Evolutionary conservation across 352 stramenopile species (phyloP), one percentile per base, ranked within the genome.

Genomic region (Phytophthora hibernalis): DNA sequence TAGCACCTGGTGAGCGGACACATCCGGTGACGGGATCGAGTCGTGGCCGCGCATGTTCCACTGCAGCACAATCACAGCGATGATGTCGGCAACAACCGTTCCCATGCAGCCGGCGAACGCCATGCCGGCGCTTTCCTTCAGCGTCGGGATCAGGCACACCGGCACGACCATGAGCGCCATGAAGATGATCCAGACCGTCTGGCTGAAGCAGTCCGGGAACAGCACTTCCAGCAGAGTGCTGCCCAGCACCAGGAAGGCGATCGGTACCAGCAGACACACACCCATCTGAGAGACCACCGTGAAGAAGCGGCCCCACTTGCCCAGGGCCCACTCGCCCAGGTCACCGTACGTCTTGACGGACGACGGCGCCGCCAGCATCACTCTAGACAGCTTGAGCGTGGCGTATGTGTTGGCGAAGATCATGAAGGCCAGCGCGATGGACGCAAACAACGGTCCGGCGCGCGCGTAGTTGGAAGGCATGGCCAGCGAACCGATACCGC

Each of bases 181-280:
- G 35, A 83, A 47, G 40, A 79, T 65, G 58, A 81, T 83, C 75
- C 75, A 83, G 28, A 56, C 64, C 12, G 42, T 61, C n/a, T 54
- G 28, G 21, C 45, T 40, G 42, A 79, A 79, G 13, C 57, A 53
- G 18, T 51, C 69, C 12, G 75, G 75, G 63, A 83, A 81, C 26
- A 83, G 62, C 18, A 66, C 54, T 16, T 71, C 47, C 5, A 79
- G 60, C 43, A 81, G 49, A 3, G 56, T 79, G 21, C 66, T 64
- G 24, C 74, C 71, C 18, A 82, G 69, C 44, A 82, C 74, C 12
- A 82, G 64, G 59, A 82, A 82, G 12, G 70, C 68, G 18, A 65
- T 75, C 2, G 74, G 70, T 6, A 68, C 40, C 30, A 82, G 59
- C 33, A 79, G 53, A 44, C 74, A 82, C 15, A 66, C 61, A 15